phyloP scores from a whole-genome alignment of 2,329 filamentous ascomycete genomes.

The Penicillium sp. region DNA sequence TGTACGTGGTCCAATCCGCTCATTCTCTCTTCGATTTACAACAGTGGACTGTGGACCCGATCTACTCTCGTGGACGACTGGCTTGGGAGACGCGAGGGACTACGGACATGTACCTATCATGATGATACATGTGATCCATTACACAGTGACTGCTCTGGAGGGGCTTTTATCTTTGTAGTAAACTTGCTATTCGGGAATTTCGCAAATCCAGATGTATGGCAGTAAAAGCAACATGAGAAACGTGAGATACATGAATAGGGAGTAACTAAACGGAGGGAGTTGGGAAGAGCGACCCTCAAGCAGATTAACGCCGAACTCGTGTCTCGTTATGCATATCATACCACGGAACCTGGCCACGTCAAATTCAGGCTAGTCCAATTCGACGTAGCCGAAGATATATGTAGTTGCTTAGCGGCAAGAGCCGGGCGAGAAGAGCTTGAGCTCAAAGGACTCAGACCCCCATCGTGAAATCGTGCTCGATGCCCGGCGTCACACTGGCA shows the following conservation, averaged over 20 bases:
- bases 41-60: not conserved
- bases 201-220: constrained; percentile 2
- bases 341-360: not conserved
- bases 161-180: not conserved
- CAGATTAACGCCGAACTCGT: constrained; percentile 23
- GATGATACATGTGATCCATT: constrained; percentile 8
- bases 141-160: not conserved
- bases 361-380: not conserved
- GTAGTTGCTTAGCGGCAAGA: not conserved
- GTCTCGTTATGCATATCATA: constrained; percentile 23
- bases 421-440: not conserved
- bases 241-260: not conserved
- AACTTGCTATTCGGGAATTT: not conserved
- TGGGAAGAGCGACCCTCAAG: constrained; percentile 5
- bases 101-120: not conserved
- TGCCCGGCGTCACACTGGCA: constrained; percentile 88
- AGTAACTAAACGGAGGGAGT: not conserved
- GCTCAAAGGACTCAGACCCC: constrained; percentile 58
- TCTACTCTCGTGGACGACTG: not conserved
- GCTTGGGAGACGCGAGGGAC: not conserved
- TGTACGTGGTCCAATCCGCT: too few relatives aligned
- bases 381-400: not conserved
- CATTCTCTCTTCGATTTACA: not conserved
- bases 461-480: constrained; percentile 98
- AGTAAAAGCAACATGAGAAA: not conserved